Evolutionary conservation across 1,139 yeast genomes (phyloP), one percentile per base, ranked within the genome.

Genomic region (Taiozyma sp.): DNA sequence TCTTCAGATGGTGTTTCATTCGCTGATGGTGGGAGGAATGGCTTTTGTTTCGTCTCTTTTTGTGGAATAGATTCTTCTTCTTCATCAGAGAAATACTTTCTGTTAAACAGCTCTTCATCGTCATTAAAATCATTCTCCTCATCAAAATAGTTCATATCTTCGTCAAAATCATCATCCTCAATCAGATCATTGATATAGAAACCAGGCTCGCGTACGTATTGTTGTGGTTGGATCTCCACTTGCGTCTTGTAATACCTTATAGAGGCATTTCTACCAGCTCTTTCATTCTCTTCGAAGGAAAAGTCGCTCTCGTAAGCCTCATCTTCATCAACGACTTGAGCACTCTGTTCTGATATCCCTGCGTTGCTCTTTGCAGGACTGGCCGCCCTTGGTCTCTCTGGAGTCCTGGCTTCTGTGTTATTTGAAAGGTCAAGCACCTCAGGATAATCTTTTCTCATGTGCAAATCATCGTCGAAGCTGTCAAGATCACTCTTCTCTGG

Each of bases 201-300:
- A 6, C 65, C 65, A 22, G 60, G 62, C 16, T 54, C 53, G 13
- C 53, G 47, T 8, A 40, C 47, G 7, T 40, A 42, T 13, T 43
- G 45, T 37, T 50, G 30, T 19, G 54, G 50, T 16, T 55, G 53
- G 6, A 50, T 48, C 24, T 59, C 59, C 10, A 45, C 44, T 6
- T 61, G 64, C 1, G 73, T 69, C 53, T 79, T 79, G 57, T 83
- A 82, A 59, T 82, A 83, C 58, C 81, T 80, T 11, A 81, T 77
- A 0, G 87, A 81, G 0, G 83, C 75, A 54, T 82, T 82, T 58
- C 88, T 67, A 2, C 87, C 88, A 24, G 80, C 79, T 16, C 70
- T 71, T 49, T 69, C 68, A 51, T 78, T 81, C 50, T 74, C 71
- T 44, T 81, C 83, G 59, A 83, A 83, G 0, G 87, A 81, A 59